A percentile compares a stretch with the other conserved stretches of the same genome.
phyloP scores from a whole-genome alignment of 1,284 basidiomycete genomes.

The Ustilago cynodontis region DNA sequence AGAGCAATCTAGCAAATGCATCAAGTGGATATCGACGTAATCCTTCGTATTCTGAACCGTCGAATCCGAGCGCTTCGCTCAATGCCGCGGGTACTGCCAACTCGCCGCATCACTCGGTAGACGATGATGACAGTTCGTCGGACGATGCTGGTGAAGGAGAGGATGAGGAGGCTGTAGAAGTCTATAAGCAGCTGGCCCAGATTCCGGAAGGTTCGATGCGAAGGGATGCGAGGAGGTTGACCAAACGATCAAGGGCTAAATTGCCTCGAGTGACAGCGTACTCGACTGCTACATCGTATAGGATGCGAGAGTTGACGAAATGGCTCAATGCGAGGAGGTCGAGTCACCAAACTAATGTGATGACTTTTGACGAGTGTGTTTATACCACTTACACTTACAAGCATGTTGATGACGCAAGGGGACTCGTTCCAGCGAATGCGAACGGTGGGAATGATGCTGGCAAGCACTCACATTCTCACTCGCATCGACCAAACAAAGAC shows the following conservation, averaged over 20 bases:
- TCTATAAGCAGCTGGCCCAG: slow-evolving; percentile 61
- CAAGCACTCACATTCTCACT: slow-evolving; percentile 11
- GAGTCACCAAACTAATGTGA: slow-evolving; percentile 79
- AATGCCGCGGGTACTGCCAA: slow-evolving; percentile 12
- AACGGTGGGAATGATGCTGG: not conserved
- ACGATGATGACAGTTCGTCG: slow-evolving; percentile 48
- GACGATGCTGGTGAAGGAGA: slow-evolving; percentile 55
- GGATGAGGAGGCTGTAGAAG: slow-evolving; percentile 55
- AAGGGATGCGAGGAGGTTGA: slow-evolving; percentile 86
- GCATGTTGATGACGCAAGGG: slow-evolving; percentile 62
- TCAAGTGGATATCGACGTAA: slow-evolving; percentile 23
- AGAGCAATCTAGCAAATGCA: slow-evolving; percentile 4
- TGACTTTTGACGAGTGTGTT: slow-evolving; percentile 68
- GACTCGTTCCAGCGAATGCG: slow-evolving; percentile 28
- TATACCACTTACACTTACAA: slow-evolving; percentile 69
- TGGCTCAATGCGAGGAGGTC: slow-evolving; percentile 85
- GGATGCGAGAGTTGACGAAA: slow-evolving; percentile 85
- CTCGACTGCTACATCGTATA: slow-evolving; percentile 92
- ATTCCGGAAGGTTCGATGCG: slow-evolving; percentile 95
- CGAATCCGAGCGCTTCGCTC: slow-evolving; percentile 11
- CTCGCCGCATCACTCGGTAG: slow-evolving; percentile 33
- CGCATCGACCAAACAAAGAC: slow-evolving; percentile 1
- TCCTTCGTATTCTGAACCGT: slow-evolving; percentile 28
- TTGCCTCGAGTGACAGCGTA: slow-evolving; percentile 95
- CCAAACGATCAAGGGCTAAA: slow-evolving; percentile 92